Base-by-base conservation (phyloP, 2,329 filamentous ascomycete species). In the Chrysosporium keratinophilum region DNA sequence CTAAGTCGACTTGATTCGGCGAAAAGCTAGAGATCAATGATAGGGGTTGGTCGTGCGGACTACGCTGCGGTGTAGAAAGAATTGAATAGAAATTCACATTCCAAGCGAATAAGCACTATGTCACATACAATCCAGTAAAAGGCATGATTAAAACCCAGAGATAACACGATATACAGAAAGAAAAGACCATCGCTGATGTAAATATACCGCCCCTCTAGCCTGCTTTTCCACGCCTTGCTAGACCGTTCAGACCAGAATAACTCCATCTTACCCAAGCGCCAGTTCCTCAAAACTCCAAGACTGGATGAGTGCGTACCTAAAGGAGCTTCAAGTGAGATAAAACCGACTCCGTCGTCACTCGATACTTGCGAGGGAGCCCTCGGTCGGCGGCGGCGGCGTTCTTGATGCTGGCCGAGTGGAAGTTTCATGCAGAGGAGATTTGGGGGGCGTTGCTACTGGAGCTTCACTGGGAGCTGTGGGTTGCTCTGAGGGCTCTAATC, bases 381-480 rank as follows among this genome's bases (percentile, higher is more conserved):
- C 39, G 33, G 39, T 49, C n/a, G 50, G 28, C 35, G 23, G 34
- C n/a, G 52, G 17, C 4, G 50, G 17, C 11, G 48, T 34, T 19
- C 52, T 45, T 4, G 47, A 19, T 7, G 46, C 9, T n/a, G 51
- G 37, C 42, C 11, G 50, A 41, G 40, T 40, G n/a, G 52, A 50
- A 23, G 51, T 50, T 43, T 58, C 57, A n/a, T 54, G 19, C 6
- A 54, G 55, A 20, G 62, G 60, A 17, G 63, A 63, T 48, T 60
- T 61, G 14, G 59, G 61, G 2, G 61, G 62, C 6, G 62, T 56
- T 45, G 57, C 34, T 9, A 42, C 28, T 42, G 58, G 50, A 35
- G 57, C 42, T 40, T 63, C 63, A 17, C 65, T 62, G 15, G 54
- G 41, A 39, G 61, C 58, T 1, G 64, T 61, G 7, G 40, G 51